Evolutionary conservation across 495 filamentous ascomycete species (phyloP).

Genomic region (Hypoxylon intermedium): DNA sequence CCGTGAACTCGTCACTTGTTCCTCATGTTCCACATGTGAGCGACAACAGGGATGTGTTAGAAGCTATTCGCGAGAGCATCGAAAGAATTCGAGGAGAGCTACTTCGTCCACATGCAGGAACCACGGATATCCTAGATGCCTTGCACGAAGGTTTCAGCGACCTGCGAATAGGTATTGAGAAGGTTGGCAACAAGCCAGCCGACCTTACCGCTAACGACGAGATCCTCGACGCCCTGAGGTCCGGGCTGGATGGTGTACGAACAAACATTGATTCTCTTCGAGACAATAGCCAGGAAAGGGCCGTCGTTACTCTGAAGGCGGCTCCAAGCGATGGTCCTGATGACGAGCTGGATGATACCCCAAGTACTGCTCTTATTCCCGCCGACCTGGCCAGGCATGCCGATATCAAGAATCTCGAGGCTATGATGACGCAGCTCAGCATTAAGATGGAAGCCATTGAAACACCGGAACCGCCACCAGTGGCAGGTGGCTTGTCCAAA

Average conservation of each 20-base stretch:
- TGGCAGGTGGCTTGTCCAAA: slow-evolving; percentile 50
- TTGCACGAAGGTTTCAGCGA: slow-evolving; percentile 81
- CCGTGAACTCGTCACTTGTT: slow-evolving; percentile 72
- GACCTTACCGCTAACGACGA: slow-evolving; percentile 83
- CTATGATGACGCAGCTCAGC: slow-evolving; percentile 79
- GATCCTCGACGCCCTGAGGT: slow-evolving; percentile 83
- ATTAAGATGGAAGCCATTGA: slow-evolving; percentile 85
- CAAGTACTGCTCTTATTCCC: slow-evolving; percentile 44
- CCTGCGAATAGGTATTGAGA: slow-evolving; percentile 77
- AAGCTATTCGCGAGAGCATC: slow-evolving; percentile 73
- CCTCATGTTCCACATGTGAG: slow-evolving; percentile 57
- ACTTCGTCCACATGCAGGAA: slow-evolving; percentile 60
- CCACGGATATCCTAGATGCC: slow-evolving; percentile 79
- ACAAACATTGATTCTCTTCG: slow-evolving; percentile 80
- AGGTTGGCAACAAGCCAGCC: slow-evolving; percentile 75
- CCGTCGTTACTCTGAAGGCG: slow-evolving; percentile 60
- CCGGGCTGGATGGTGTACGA: slow-evolving; percentile 73
- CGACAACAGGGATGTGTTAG: slow-evolving; percentile 66
- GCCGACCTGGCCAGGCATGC: slow-evolving; percentile 61
- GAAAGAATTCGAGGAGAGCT: slow-evolving; percentile 73
- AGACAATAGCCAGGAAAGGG: slow-evolving; percentile 58
- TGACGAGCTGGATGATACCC: not conserved
- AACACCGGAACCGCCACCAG: slow-evolving; percentile 53
- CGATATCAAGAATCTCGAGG: slow-evolving; percentile 83
- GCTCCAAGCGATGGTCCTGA: too few species aligned